Percentiles rank a stretch among this genome's conserved stretches.
Conservation (phyloP, 768 basidiomycete species). For the Lactarius indigo region DNA sequence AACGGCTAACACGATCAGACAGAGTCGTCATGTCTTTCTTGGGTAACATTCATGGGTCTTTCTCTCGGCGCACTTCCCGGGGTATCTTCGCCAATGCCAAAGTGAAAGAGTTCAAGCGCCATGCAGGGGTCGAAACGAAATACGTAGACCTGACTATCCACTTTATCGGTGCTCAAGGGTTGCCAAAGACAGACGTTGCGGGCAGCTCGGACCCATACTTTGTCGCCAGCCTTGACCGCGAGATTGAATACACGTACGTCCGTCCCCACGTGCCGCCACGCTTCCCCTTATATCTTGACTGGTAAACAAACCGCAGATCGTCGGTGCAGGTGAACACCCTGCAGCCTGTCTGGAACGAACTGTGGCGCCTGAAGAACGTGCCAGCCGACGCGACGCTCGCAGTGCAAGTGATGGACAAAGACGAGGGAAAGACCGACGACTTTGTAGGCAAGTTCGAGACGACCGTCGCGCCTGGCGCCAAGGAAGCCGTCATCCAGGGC, state of each 20-base stretch:
- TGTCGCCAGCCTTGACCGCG: conserved; percentile 59
- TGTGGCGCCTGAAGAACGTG: conserved; percentile 71
- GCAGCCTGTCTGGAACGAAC: conserved; percentile 71
- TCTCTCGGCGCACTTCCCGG: conserved; percentile 24
- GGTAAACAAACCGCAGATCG: conserved; percentile 43
- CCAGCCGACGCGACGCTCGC: conserved; percentile 55
- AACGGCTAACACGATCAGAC: not conserved
- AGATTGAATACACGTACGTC: conserved; percentile 62
- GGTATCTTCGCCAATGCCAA: conserved; percentile 35
- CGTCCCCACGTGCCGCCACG: not conserved
- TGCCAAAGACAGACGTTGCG: conserved; percentile 70
- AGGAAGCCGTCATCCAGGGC: conserved; percentile 61
- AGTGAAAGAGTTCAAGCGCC: conserved; percentile 33
- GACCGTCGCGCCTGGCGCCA: conserved; percentile 50
- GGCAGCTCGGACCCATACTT: conserved; percentile 68
- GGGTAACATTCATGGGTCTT: conserved; percentile 8
- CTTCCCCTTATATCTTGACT: not conserved
- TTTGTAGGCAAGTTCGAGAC: conserved; percentile 62
- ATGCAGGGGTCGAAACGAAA: conserved; percentile 37
- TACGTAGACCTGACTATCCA: conserved; percentile 59
- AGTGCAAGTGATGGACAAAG: conserved; percentile 69
- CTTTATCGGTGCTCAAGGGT: conserved; percentile 68
- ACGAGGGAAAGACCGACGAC: conserved; percentile 57
- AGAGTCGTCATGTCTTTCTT: not conserved
- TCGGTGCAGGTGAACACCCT: conserved; percentile 56